Conservation (phyloP, 2,329 filamentous ascomycete species). For the Trichoderma oligosporum region DNA sequence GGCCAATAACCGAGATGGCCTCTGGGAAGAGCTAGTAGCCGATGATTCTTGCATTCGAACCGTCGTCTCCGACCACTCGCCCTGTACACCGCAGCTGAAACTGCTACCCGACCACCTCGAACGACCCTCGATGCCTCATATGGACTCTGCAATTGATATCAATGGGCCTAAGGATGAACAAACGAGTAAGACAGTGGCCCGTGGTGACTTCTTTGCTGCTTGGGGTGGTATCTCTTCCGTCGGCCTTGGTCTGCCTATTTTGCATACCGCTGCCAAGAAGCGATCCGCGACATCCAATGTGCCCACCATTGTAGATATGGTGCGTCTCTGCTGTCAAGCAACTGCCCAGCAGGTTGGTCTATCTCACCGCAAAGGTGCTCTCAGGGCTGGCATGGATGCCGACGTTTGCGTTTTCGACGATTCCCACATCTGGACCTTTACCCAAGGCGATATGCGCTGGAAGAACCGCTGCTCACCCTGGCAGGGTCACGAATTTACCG, state of each 20-base stretch:
- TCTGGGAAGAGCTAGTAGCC: constrained; percentile 77
- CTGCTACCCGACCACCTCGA: constrained; percentile 67
- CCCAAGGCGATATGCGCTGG: constrained; percentile 81
- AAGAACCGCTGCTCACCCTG: constrained; percentile 90
- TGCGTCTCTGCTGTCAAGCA: constrained; percentile 78
- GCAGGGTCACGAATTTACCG: constrained; percentile 73
- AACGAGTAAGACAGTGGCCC: constrained; percentile 37
- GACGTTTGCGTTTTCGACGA: constrained; percentile 93
- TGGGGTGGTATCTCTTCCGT: constrained; percentile 97
- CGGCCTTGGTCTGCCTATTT: constrained; percentile 84
- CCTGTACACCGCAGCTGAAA: constrained; percentile 93
- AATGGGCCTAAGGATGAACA: constrained; percentile 31
- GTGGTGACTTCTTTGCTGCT: constrained; percentile 87
- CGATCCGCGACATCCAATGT: constrained; percentile 49
- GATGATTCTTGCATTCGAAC: constrained; percentile 80
- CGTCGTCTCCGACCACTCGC: constrained; percentile 91
- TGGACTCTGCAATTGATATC: constrained; percentile 53
- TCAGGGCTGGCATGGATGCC: constrained; percentile 76
- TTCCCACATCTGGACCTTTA: constrained; percentile 68
- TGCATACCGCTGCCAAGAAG: constrained; percentile 72
- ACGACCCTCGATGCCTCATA: constrained; percentile 41
- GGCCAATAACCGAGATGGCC: constrained; percentile 72
- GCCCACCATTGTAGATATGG: constrained; percentile 69
- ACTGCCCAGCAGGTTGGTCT: constrained; percentile 88
- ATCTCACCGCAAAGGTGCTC: constrained; percentile 70